Conservation (phyloP, 2,329 filamentous ascomycete genomes). For the Xylaria sp. region DNA sequence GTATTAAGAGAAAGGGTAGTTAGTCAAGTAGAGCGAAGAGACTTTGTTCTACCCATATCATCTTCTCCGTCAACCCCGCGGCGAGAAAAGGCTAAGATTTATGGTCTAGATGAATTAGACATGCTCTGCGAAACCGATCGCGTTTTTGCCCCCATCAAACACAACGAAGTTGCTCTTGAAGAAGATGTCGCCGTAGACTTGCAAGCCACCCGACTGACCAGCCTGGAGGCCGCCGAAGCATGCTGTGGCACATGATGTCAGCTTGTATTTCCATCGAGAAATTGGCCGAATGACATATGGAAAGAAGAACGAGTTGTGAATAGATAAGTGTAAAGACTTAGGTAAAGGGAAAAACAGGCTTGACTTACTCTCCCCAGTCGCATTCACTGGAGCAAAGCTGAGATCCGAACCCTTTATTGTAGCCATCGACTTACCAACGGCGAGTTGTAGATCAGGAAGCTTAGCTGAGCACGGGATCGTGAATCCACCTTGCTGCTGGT, state of each 20-base stretch:
- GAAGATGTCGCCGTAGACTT: slow-evolving; percentile 68
- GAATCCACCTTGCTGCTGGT: slow-evolving; percentile 49
- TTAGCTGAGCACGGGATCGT: slow-evolving; percentile 53
- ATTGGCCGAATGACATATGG: not conserved
- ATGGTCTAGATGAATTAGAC: slow-evolving; percentile 54
- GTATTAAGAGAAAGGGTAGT: no score
- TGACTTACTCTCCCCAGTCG: slow-evolving; percentile 52
- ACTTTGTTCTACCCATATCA: no score
- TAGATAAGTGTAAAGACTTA: not conserved
- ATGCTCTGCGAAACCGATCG: slow-evolving; percentile 56
- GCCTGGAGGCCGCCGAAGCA: slow-evolving; percentile 74
- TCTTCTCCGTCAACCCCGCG: no score
- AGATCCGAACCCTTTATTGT: slow-evolving; percentile 59
- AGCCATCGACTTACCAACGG: slow-evolving; percentile 63
- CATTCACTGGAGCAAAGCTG: slow-evolving; percentile 57
- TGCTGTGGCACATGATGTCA: slow-evolving; percentile 40
- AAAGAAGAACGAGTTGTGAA: not conserved
- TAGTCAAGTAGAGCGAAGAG: no score
- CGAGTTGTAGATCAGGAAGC: slow-evolving; percentile 58
- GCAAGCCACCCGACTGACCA: slow-evolving; percentile 54
- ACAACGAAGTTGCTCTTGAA: slow-evolving; percentile 66
- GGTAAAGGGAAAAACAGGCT: not conserved
- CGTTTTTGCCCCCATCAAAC: slow-evolving; percentile 62
- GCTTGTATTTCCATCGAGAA: not conserved
- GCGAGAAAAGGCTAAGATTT: no score